Evolutionary conservation across 768 basidiomycete species (phyloP).

Genomic region (Suillus luteus): DNA sequence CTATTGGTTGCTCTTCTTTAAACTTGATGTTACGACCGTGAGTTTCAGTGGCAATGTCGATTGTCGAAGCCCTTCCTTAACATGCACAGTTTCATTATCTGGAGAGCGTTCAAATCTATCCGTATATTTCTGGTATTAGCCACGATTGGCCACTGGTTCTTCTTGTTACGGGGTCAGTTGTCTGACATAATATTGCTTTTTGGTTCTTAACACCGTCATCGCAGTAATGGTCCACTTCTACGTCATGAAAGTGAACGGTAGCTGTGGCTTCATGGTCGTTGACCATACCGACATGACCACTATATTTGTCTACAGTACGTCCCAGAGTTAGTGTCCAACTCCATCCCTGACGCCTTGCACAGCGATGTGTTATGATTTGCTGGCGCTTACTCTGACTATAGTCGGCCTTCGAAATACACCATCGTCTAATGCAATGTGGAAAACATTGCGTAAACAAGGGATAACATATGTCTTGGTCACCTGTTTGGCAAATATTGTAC

Average conservation of each 20-base stretch:
- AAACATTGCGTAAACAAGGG: neutral
- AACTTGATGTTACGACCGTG: slow-evolving; percentile 5
- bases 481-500: neutral
- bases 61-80: neutral
- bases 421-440: slow-evolving; percentile 1
- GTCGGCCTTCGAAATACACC: slow-evolving; percentile 1
- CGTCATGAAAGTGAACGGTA: neutral
- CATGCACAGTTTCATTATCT: slow-evolving; percentile 1
- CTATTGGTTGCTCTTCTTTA: slow-evolving; percentile 5
- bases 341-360: neutral
- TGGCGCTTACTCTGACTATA: neutral
- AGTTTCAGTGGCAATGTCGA: neutral
- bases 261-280: neutral
- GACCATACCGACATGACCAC: neutral
- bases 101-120: neutral
- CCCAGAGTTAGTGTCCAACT: too few relatives aligned
- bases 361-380: slow-evolving; percentile 8
- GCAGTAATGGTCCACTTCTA: neutral
- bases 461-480: neutral
- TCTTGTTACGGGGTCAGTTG: neutral
- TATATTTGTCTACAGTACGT: slow-evolving; percentile 5
- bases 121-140: slow-evolving; percentile 4
- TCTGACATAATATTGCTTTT: neutral
- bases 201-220: neutral
- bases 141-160: slow-evolving; percentile 1